Evolutionary conservation across 192 early-diverging fungal species (phyloP).

Genomic region (Rhizophlyctis rosea): DNA sequence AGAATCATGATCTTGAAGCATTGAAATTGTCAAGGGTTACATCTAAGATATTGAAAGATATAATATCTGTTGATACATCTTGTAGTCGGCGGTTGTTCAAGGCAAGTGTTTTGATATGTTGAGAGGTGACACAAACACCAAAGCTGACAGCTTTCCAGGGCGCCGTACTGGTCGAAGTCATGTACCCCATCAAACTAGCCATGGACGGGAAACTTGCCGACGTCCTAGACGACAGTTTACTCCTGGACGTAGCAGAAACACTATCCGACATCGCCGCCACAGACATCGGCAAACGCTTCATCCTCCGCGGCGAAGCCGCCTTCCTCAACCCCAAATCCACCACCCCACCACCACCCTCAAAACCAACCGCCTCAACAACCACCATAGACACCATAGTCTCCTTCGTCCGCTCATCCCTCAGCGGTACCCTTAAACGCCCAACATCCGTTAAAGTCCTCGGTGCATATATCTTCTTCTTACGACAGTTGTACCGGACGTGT

Average conservation of each 20-base stretch:
- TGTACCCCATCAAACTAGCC: slow-evolving; percentile 31
- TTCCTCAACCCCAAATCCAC: slow-evolving; percentile 6
- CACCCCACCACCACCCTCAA: too few species aligned
- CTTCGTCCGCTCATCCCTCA: slow-evolving; percentile 20
- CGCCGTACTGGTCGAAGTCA: slow-evolving; percentile 27
- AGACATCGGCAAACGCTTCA: slow-evolving; percentile 29
- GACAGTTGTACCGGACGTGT: slow-evolving; percentile 48
- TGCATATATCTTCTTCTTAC: slow-evolving; percentile 43
- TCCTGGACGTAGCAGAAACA: slow-evolving; percentile 39
- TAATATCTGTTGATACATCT: slow-evolving; percentile 22
- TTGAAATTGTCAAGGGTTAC: slow-evolving; percentile 36
- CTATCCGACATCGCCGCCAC: slow-evolving; percentile 43
- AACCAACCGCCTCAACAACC: slow-evolving; percentile 7
- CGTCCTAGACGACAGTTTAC: slow-evolving; percentile 5
- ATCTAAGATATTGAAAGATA: slow-evolving; percentile 24
- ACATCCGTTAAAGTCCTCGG: slow-evolving; percentile 26
- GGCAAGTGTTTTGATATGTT: too few species aligned
- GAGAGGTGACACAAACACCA: background rate
- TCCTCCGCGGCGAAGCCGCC: slow-evolving; percentile 22
- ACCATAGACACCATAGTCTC: slow-evolving; percentile 23
- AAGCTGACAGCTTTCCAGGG: slow-evolving; percentile 31
- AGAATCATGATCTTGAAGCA: slow-evolving; percentile 4
- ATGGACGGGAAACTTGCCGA: slow-evolving; percentile 1
- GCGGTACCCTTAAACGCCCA: background rate
- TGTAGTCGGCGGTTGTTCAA: slow-evolving; percentile 26